Evolutionary conservation across 2,329 filamentous ascomycete genomes (phyloP).

Genomic region (Curvularia sp.): DNA sequence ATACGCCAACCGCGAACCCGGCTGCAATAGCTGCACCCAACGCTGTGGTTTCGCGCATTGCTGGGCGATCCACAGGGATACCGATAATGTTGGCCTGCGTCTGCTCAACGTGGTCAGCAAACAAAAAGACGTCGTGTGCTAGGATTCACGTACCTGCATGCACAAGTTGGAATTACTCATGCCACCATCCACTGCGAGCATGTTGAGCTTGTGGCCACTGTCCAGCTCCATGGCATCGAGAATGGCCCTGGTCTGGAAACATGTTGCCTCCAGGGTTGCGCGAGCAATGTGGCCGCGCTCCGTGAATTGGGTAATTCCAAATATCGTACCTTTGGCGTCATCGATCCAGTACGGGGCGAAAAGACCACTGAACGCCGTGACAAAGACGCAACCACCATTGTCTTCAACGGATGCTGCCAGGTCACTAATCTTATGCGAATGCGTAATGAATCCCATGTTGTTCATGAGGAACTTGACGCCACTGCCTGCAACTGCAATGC

Average conservation of each 20-base stretch:
- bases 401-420: constrained; percentile 71
- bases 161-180: constrained; percentile 88
- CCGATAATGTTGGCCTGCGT: constrained; percentile 86
- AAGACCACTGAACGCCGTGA: constrained; percentile 88
- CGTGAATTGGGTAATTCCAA: constrained; percentile 86
- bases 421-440: constrained; percentile 69
- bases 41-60: constrained; percentile 90
- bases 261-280: constrained; percentile 88
- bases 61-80: constrained; percentile 82
- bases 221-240: constrained; percentile 91
- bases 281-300: constrained; percentile 85
- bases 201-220: constrained; percentile 75
- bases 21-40: constrained; percentile 89
- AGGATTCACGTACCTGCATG: constrained; percentile 68
- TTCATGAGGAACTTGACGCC: constrained; percentile 75
- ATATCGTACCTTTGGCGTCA: constrained; percentile 83
- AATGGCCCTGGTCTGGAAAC: constrained; percentile 92
- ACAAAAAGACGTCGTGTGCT: neutral
- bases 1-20: constrained; percentile 81
- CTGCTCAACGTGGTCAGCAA: constrained; percentile 40
- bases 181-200: constrained; percentile 84
- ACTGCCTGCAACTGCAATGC: constrained; percentile 81
- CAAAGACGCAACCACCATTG: constrained; percentile 83
- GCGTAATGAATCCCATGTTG: constrained; percentile 68
- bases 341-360: constrained; percentile 97